Evolutionary conservation across 2,329 filamentous ascomycete species (phyloP), one percentile per base, ranked within the genome.

Genomic region (Fusarium musae): DNA sequence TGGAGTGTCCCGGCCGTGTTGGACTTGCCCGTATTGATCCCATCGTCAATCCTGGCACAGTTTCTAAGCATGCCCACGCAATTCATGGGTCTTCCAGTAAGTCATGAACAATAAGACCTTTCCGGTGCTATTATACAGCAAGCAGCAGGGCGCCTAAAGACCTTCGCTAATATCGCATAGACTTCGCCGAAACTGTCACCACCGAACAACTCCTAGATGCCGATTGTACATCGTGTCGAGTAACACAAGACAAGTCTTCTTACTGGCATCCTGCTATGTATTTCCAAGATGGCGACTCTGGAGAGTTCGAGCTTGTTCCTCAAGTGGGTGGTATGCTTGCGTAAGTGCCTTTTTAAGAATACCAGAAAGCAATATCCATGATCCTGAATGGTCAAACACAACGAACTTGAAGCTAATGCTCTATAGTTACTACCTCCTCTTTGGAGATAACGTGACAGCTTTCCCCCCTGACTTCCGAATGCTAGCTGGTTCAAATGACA

Each of bases 211-310:
- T 97, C 19, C 78, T 86, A 9, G 81, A 78, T 21, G 91, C 88
- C 50, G 84, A 90, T 72, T 97, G 95, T 84, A 96, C 94, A 3
- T 95, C 93, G 16, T 97, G 94, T 80, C 89, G 88, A 63, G 92
- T 97, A 46, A 90, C 86, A 42, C 87, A 96, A 83, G 95, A 97
- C 83, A 92, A 91, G 83, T 97, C 94, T n/a, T 91, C 90, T 37
- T 97, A 97, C 84, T 97, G 94, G 93, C 90, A 91, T 59, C 95
- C 95, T 2, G 84, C 89, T 5, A 79, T 97, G 72, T 95, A 96
- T 84, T 97, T 97, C 82, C 82, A 91, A 79, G 89, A 95, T 78
- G 79, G 79, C 9, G 78, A 83, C 17, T 92, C 93, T 75, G 89
- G 92, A 64, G 85, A 90, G 63, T 90, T 90, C 57, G 88, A 93